phyloP scores from a whole-genome alignment of 495 filamentous ascomycete species.

The Lasiosphaeriaceae sp. region DNA sequence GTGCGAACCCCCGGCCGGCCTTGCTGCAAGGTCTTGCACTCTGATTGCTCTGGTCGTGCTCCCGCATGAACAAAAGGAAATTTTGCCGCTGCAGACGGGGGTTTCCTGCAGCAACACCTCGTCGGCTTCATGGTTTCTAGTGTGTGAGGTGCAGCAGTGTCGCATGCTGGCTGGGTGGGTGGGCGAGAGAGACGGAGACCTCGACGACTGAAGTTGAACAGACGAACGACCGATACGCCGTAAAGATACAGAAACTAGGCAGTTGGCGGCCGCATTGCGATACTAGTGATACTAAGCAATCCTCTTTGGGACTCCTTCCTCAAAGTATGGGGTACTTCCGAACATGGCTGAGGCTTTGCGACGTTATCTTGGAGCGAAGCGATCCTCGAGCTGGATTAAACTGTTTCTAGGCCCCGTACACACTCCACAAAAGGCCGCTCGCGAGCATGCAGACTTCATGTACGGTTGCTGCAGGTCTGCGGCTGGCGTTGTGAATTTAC shows the following conservation, averaged over 20 bases:
- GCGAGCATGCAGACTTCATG: slow-evolving; percentile 10
- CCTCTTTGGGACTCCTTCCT: no score
- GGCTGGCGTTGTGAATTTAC: slow-evolving; percentile 1
- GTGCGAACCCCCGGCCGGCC: background rate
- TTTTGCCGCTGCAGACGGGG: slow-evolving; percentile 30
- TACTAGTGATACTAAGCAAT: no score
- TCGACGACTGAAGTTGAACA: no score
- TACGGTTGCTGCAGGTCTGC: slow-evolving; percentile 19
- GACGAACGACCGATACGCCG: no score
- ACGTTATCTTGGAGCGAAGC: background rate
- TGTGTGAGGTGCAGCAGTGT: background rate
- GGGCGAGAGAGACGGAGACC: no score
- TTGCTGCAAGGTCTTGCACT: background rate
- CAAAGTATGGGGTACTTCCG: background rate
- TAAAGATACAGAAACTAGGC: no score
- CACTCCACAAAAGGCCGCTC: background rate
- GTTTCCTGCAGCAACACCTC: background rate
- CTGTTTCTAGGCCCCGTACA: background rate
- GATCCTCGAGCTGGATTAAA: background rate
- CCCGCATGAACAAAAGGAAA: slow-evolving; percentile 24
- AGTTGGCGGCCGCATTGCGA: no score
- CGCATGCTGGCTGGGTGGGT: no score
- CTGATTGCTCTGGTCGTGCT: slow-evolving; percentile 4
- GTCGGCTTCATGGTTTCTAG: background rate
- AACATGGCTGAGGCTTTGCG: background rate